Evolutionary conservation across 495 filamentous ascomycete genomes (phyloP).

Genomic region (Tetracladium marchalianum): DNA sequence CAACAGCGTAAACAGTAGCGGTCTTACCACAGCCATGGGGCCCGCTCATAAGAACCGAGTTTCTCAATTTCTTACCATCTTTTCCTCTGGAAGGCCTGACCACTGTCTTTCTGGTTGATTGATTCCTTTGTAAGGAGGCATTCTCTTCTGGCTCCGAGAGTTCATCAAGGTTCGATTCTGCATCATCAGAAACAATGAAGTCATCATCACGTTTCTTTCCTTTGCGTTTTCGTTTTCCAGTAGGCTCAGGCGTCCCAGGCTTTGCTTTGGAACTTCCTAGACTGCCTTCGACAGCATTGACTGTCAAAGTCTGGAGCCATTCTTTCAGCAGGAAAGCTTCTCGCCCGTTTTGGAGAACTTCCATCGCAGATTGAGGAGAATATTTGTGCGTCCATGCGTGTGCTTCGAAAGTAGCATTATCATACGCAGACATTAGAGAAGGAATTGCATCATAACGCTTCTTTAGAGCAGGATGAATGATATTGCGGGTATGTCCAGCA

Average conservation of each 20-base stretch:
- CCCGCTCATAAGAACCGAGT: constrained; percentile 76
- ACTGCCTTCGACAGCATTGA: constrained; percentile 62
- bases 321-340: constrained; percentile 66
- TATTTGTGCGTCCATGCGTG: constrained; percentile 80
- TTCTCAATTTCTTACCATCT: constrained; percentile 33
- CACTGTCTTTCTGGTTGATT: constrained; percentile 44
- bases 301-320: constrained; percentile 71
- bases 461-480: constrained; percentile 45
- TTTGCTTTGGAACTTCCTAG: constrained; percentile 33
- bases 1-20: constrained; percentile 86
- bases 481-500: constrained; percentile 1
- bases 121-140: constrained; percentile 27
- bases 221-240: constrained; percentile 51
- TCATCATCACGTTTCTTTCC: constrained; percentile 64
- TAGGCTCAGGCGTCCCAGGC: constrained; percentile 22
- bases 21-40: constrained; percentile 90
- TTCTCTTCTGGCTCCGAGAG: constrained; percentile 57
- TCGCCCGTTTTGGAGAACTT: constrained; percentile 67
- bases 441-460: constrained; percentile 50
- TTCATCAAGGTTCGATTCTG: constrained; percentile 67
- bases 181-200: constrained; percentile 79
- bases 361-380: constrained; percentile 54
- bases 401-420: constrained; percentile 64
- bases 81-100: constrained; percentile 48
- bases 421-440: constrained; percentile 64